Evolutionary conservation across 2,329 filamentous ascomycete genomes (phyloP), one percentile per base, ranked within the genome.

Genomic region (Pochonia chlamydosporia): DNA sequence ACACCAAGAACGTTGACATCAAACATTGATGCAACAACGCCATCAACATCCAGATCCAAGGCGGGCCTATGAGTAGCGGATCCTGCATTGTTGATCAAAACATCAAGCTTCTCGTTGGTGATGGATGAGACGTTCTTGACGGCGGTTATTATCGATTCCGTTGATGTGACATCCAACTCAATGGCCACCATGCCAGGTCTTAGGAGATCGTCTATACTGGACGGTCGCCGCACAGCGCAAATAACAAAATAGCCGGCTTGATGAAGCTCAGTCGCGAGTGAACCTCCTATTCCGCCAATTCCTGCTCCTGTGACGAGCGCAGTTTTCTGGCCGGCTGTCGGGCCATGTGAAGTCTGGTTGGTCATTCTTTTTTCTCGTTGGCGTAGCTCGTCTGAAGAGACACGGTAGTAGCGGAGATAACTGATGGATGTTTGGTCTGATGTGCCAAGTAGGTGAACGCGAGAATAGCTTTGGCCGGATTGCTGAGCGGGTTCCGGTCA

Each of bases 1-100:
- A 60, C 49, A 1, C 65, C 68, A 56, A 66, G 71, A 25, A 71
- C 54, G 49, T 76, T 76, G 36, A 70, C 59, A 7, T 73, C 68
- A 50, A 69, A 72, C 43, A 72, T 51, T 24, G 52, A 53, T 25
- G 60, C 63, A 7, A 63, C 66, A 9, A 62, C 40, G 28, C 35
- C 53, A 4, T 59, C 56, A 1, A 64, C 48, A 6, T 60, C 53
- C 21, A 57, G 50, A 44, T 67, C 63, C 3, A 64, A 47, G 10
- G 59, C 52, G 10, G 63, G 60, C 54, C 53, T 24, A 52, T 56
- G 46, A 51, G 55, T 53, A 14, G 46, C 49, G 28, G 37, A 31
- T n/a, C 49, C 49, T 13, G 55, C 54, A 41, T 60, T 60, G 53
- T 60, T 61, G 40, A 54, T 45, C 9, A 54, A 47, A 18, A 56